Evolutionary conservation across 257 asterid species (phyloP).

Genomic region (Solanum habrochaites): DNA sequence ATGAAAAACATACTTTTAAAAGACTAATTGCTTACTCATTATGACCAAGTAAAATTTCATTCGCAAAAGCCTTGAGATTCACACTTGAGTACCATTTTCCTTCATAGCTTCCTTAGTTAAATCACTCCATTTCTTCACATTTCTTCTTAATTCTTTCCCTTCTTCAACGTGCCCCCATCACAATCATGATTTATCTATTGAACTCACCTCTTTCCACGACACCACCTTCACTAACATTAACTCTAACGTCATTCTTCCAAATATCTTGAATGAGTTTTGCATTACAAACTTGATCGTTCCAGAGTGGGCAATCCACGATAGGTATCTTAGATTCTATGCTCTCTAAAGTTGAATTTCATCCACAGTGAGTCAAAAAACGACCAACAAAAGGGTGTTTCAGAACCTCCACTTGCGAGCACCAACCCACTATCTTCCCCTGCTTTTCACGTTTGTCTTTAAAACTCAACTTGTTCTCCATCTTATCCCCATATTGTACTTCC

Average conservation of each 20-base stretch:
- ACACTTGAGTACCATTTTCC: no score
- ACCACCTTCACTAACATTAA: not conserved
- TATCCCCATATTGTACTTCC: not conserved
- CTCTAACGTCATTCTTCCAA: slow-evolving; percentile 4
- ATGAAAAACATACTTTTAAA: no score
- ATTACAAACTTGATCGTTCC: slow-evolving; percentile 36
- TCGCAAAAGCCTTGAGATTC: no score
- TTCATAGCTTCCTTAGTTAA: no score
- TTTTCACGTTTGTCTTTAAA: slow-evolving; percentile 1
- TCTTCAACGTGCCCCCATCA: slow-evolving; percentile 12
- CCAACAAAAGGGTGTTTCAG: slow-evolving; percentile 8
- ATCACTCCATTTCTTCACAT: no score
- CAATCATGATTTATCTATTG: not conserved
- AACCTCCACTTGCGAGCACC: slow-evolving; percentile 19
- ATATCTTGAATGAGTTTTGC: slow-evolving; percentile 30
- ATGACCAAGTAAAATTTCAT: no score
- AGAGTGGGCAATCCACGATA: slow-evolving; percentile 18
- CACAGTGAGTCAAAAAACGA: slow-evolving; percentile 18
- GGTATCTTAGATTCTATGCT: slow-evolving; percentile 30
- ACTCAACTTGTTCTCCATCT: not conserved
- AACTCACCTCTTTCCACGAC: not conserved
- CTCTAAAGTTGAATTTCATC: slow-evolving; percentile 40
- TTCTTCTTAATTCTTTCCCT: not conserved
- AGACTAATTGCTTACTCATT: not conserved
- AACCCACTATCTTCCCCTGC: slow-evolving; percentile 2